phyloP scores from a whole-genome alignment of 148 eudicot species.

The Rhododendron williamsianum region DNA sequence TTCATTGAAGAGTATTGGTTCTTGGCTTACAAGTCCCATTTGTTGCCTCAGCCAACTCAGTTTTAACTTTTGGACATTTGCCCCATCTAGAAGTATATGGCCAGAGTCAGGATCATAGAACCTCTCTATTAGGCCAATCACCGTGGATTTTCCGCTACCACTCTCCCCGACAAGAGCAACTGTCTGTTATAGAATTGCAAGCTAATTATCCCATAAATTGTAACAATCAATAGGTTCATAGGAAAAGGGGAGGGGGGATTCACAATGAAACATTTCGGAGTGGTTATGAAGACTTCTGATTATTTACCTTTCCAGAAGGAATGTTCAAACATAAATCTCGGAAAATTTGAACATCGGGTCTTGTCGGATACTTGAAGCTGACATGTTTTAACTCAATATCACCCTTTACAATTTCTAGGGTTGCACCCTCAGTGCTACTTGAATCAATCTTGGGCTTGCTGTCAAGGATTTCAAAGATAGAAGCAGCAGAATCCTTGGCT shows the following conservation, averaged over 20 bases:
- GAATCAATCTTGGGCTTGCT: constrained; percentile 67
- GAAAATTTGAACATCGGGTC: constrained; percentile 75
- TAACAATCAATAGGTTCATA: neutral
- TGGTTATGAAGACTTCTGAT: neutral
- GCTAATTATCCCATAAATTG: neutral
- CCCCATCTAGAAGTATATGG: constrained; percentile 43
- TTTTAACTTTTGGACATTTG: constrained; percentile 46
- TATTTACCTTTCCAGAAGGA: constrained; percentile 68
- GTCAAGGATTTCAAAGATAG: constrained; percentile 71
- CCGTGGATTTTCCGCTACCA: constrained; percentile 83
- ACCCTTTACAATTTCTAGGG: constrained; percentile 41
- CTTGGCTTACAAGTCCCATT: constrained; percentile 88
- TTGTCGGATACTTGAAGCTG: constrained; percentile 69
- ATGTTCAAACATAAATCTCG: constrained; percentile 58
- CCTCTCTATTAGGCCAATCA: constrained; percentile 64
- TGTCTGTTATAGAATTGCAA: constrained; percentile 33
- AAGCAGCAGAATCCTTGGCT: constrained; percentile 64
- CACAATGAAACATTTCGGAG: neutral
- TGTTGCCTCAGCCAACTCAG: constrained; percentile 80
- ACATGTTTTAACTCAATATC: constrained; percentile 60
- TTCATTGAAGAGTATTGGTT: constrained; percentile 75
- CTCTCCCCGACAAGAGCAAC: constrained; percentile 89
- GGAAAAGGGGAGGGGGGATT: neutral
- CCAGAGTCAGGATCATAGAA: constrained; percentile 74
- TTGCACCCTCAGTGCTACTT: constrained; percentile 47